Evolutionary conservation across 805 yeast genomes (phyloP).

Genomic region (Candida vaughaniae): DNA sequence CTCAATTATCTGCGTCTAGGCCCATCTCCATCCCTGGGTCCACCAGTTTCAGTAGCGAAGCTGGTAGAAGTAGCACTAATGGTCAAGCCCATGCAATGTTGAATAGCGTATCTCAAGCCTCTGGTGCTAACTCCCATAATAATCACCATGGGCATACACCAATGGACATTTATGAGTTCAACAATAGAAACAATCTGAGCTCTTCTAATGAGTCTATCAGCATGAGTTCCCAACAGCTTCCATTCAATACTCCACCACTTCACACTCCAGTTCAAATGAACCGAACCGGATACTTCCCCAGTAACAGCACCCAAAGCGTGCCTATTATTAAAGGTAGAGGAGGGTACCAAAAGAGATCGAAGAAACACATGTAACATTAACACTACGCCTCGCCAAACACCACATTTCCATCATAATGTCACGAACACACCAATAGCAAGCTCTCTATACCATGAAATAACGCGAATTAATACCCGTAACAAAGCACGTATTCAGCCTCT

Average conservation of each 20-base stretch:
- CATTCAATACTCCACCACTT: conserved; percentile 16
- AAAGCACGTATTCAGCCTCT: too few relatives aligned
- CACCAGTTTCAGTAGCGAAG: conserved; percentile 8
- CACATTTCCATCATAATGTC: not conserved
- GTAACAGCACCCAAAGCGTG: conserved; percentile 11
- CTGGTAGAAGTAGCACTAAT: not conserved
- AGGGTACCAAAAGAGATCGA: conserved; percentile 43
- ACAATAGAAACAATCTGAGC: conserved; percentile 10
- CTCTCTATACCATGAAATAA: too few relatives aligned
- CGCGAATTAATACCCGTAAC: too few relatives aligned
- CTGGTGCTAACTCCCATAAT: not conserved
- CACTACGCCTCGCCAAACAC: too few relatives aligned
- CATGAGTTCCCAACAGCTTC: conserved; percentile 7
- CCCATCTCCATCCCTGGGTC: conserved; percentile 38
- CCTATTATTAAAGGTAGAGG: conserved; percentile 45
- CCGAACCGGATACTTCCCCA: conserved; percentile 9
- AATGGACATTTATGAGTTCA: conserved; percentile 13
- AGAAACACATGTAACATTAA: conserved; percentile 38
- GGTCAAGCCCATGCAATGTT: not conserved
- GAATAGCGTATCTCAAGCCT: not conserved
- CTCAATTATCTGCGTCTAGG: conserved; percentile 34
- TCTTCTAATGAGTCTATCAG: conserved; percentile 14
- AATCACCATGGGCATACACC: conserved; percentile 5
- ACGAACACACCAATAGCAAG: too few relatives aligned
- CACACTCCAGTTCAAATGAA: conserved; percentile 11